phyloP scores from a whole-genome alignment of 208 protist species.

The Trichomonas vaginalis region DNA sequence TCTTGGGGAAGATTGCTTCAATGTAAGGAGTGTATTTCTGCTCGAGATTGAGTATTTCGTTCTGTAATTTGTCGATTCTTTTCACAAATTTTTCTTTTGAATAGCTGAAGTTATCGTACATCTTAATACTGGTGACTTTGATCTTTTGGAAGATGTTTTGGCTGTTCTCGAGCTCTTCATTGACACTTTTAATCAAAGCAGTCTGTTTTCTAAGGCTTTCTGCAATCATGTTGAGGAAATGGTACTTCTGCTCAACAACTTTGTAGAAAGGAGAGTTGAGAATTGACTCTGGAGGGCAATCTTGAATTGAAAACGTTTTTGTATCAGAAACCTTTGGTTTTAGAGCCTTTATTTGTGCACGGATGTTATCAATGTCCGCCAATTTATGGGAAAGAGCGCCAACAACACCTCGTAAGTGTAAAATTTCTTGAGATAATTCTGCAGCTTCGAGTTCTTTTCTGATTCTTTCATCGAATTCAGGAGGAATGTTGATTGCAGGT shows the following conservation, averaged over 20 bases:
- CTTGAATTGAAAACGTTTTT: background rate
- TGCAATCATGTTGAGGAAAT: background rate
- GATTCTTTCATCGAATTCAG: background rate
- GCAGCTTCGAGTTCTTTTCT: background rate
- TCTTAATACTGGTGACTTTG: background rate
- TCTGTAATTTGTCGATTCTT: background rate
- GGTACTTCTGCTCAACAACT: background rate
- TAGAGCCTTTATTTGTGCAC: background rate
- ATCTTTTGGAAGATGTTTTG: background rate
- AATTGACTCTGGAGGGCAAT: background rate
- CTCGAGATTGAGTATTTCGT: background rate
- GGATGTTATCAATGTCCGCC: background rate
- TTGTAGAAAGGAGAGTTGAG: background rate
- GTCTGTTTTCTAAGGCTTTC: background rate
- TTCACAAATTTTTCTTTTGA: background rate
- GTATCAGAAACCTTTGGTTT: background rate
- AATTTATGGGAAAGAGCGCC: background rate
- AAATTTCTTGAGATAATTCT: background rate
- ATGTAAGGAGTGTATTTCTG: background rate
- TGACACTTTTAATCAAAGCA: background rate
- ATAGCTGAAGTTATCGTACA: background rate
- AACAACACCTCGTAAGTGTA: background rate
- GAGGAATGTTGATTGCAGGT: background rate
- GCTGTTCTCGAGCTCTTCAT: background rate
- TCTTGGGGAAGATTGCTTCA: background rate